Evolutionary conservation across 148 eudicot genomes (phyloP).

Genomic region (Talinum fruticosum): DNA sequence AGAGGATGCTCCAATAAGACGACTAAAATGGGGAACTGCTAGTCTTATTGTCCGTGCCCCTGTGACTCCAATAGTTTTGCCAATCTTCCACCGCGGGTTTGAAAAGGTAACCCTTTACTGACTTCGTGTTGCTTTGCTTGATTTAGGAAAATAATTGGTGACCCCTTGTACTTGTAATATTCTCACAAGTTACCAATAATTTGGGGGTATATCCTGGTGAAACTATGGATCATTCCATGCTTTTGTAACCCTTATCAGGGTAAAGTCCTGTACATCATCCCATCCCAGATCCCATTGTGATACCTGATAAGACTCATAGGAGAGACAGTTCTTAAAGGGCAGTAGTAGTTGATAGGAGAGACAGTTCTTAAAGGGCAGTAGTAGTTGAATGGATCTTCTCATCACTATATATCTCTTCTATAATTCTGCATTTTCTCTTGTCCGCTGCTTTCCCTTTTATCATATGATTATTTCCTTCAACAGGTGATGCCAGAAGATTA

Average conservation of each 20-base stretch:
- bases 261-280: neutral
- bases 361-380: too few relatives aligned
- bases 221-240: neutral
- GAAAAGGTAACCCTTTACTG: constrained; percentile 58
- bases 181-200: neutral
- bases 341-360: too few relatives aligned
- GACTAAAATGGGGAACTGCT: constrained; percentile 99
- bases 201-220: too few relatives aligned
- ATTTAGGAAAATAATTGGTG: neutral
- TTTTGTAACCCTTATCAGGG: neutral
- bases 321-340: too few relatives aligned
- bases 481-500: constrained; percentile 98
- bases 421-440: neutral
- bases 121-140: neutral
- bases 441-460: neutral
- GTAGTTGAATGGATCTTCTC: too few relatives aligned
- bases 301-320: too few relatives aligned
- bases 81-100: constrained; percentile 79
- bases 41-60: constrained; percentile 90
- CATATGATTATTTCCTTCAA: neutral
- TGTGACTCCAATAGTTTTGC: constrained; percentile 84
- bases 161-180: neutral
- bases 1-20: constrained; percentile 67
- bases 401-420: neutral
- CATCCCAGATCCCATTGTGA: neutral